A percentile compares a stretch with the other conserved stretches of the same genome.
Evolutionary conservation across 345 rosid genomes (phyloP).

Genomic region (Euphorbia peplus): DNA sequence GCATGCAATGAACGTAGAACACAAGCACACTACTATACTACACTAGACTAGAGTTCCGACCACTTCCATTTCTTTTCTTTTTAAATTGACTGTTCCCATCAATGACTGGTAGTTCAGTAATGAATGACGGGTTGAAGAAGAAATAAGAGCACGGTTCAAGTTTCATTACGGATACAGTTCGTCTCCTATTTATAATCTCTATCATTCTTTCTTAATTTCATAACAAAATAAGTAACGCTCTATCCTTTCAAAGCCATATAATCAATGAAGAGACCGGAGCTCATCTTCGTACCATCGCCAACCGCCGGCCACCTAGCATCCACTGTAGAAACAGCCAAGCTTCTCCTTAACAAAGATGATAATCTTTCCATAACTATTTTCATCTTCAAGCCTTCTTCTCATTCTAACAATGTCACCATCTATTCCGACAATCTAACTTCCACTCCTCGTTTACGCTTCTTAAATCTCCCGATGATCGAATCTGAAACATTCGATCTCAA

Average conservation of each 20-base stretch:
- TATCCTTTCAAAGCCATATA: neutral
- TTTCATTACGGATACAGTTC: no score
- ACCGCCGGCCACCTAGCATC: neutral
- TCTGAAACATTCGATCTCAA: neutral
- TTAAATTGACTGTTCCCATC: no score
- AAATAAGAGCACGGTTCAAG: no score
- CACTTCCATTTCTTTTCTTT: no score
- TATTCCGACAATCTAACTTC: neutral
- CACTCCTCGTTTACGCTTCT: conserved; percentile 31
- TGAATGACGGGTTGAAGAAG: no score
- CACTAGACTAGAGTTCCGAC: neutral
- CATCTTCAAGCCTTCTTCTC: neutral
- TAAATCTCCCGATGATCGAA: conserved; percentile 26
- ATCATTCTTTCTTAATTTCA: neutral
- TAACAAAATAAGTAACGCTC: neutral
- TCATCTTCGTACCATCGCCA: neutral
- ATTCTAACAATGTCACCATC: neutral
- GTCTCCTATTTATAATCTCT: no score
- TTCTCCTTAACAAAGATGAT: neutral
- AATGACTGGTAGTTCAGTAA: no score
- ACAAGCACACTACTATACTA: neutral
- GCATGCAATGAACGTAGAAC: no score
- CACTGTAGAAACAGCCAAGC: neutral
- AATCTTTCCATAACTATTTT: neutral
- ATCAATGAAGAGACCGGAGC: neutral